Evolutionary conservation across 2,329 filamentous ascomycete genomes (phyloP), one percentile per base, ranked within the genome.

Genomic region (Sporothrix schenckii): DNA sequence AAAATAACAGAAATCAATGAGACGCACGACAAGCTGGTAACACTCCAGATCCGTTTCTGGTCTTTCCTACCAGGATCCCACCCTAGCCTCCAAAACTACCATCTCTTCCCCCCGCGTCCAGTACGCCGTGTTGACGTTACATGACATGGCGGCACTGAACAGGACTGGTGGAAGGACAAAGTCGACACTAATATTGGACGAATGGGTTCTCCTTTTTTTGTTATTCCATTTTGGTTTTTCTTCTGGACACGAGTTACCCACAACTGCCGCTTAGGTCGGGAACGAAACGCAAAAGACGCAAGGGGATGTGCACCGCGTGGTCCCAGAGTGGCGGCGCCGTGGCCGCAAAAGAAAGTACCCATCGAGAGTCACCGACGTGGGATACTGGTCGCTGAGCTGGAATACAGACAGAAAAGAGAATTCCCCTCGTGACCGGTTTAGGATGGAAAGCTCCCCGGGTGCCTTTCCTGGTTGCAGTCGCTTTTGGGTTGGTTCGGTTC

Each of bases 271-370:
- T 16, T 56, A 58, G 11, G 39, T 56, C 67, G 44, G 67, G 27
- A 68, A 68, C n/a, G 39, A n/a, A 2, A 39, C 14, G 52, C 34
- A 47, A 49, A 50, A 58, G 14, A 63, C n/a, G 34, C 34, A 61
- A 24, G 9, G 34, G n/a, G 34, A 34, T 34, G n/a, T 13, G 19
- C 56, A 16, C 39, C 34, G 5, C 30, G 21, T 4, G 6, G 16
- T 39, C n/a, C 56, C 56, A 61, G 44, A n/a, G n/a, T 44, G 56
- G 56, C 56, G 56, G 56, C 39, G n/a, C 56, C 21, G 56, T 44
- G 56, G n/a, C 34, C 11, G 13, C 16, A 41, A 21, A 13, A 11
- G 56, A 41, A 34, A 34, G 30, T 34, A 34, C 34, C 34, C 34
- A 34, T 34, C 6, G 7, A 34, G 34, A 34, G 34, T 9, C 34